Base-by-base conservation (phyloP, 345 rosid genomes). In the Alliaria petiolata region DNA sequence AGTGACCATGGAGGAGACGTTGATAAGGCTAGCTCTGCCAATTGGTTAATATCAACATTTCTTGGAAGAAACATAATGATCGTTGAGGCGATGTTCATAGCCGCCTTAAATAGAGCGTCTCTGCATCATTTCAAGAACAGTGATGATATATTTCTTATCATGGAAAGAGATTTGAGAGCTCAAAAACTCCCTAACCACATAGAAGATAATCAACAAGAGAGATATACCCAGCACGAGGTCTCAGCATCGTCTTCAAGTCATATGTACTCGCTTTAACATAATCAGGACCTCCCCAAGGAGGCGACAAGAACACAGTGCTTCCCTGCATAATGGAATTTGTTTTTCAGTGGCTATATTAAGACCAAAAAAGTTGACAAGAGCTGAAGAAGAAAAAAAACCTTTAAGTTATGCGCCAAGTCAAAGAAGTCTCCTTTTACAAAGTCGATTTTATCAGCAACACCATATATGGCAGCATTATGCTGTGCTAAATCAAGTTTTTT, bases 251-350 rank as follows among this genome's bases (percentile, higher is more conserved):
- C 82, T 69, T 86, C 61, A 89, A 78, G 81, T 89, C 78, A 64
- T 91, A 95, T 20, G 71, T 82, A 76, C 76, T 60, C 9, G 74
- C 89, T 87, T 83, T 89, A 19, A 80, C 52, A 70, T 95, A 95
- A 70, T 84, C 87, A 76, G 98, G 99, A 38, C 98, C 97, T 4
- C 99, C 99, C 96, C 99, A 91, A 7, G 99, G 96, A 71, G 98
- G 98, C 31, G 99, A 95, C 69, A 95, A 74, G 81, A 91, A 95
- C 55, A 88, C 88, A 1, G 87, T 83, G 46, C 82, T 89, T 16
- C 92, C 95, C 99, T 91, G 84, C 66, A 71, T 8, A 46, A 46
- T 20, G n/a, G 5, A 4, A 1, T 11, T 15, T 53, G 28, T 31
- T 3, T 22, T 22, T 22, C 25, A 22, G 3, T 22, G 25, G 33